phyloP scores from a whole-genome alignment of 768 basidiomycete species.

The Suillus cothurnatus region DNA sequence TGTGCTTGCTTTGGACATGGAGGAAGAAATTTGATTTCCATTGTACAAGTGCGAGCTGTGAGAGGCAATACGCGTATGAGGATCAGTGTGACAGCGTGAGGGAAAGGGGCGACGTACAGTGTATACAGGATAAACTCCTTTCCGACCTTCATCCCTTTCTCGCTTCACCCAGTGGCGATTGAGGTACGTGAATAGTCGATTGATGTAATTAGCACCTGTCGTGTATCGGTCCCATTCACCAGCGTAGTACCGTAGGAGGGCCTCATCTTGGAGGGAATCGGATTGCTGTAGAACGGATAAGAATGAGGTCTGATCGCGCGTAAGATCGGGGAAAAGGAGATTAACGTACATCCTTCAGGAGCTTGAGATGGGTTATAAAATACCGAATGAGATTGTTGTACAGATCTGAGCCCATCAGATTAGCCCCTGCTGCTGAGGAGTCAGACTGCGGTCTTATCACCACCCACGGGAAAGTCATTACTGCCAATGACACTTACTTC shows the following conservation, averaged over 20 bases:
- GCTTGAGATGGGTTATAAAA: slow-evolving; percentile 80
- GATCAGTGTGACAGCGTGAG: background rate
- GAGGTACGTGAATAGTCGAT: slow-evolving; percentile 95
- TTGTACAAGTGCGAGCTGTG: slow-evolving; percentile 88
- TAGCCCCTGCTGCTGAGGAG: slow-evolving; percentile 72
- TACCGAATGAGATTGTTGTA: slow-evolving; percentile 95
- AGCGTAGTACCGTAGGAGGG: slow-evolving; percentile 88
- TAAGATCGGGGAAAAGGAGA: slow-evolving; percentile 24
- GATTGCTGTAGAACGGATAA: slow-evolving; percentile 55
- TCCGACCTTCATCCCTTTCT: slow-evolving; percentile 95
- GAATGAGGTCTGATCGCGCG: slow-evolving; percentile 3
- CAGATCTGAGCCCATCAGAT: slow-evolving; percentile 95
- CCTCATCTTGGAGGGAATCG: slow-evolving; percentile 83
- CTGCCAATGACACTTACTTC: slow-evolving; percentile 52
- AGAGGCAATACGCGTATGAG: slow-evolving; percentile 7
- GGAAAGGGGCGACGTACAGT: slow-evolving; percentile 59
- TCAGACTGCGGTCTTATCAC: slow-evolving; percentile 19
- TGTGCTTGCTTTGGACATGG: slow-evolving; percentile 79
- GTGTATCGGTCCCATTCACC: slow-evolving; percentile 96
- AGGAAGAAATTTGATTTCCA: slow-evolving; percentile 94
- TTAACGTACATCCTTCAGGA: slow-evolving; percentile 57
- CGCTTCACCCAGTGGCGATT: slow-evolving; percentile 99
- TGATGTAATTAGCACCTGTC: slow-evolving; percentile 95
- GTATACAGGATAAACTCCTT: slow-evolving; percentile 93
- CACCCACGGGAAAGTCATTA: slow-evolving; percentile 7